Conservation (phyloP, 116 monocot species). For the Cymodocea nodosa region DNA sequence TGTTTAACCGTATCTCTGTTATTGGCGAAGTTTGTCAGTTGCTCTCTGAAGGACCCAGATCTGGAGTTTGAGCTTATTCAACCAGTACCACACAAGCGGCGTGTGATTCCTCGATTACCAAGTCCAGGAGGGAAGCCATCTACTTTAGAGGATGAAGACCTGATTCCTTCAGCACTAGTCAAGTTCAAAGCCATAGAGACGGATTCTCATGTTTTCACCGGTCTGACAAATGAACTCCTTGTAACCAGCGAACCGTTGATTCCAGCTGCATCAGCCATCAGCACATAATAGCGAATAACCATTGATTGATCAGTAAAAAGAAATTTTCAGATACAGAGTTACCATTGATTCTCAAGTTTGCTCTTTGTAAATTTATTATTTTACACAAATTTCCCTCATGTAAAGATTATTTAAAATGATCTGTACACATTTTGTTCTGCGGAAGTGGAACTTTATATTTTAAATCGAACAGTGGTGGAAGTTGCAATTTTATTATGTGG, state of each 20-base stretch:
- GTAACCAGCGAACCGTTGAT: conserved; percentile 54
- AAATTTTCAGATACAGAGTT: too few relatives aligned
- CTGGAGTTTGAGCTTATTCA: conserved; percentile 80
- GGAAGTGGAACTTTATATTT: too few relatives aligned
- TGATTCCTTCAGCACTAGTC: conserved; percentile 79
- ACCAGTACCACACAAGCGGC: conserved; percentile 31
- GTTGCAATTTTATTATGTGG: too few relatives aligned
- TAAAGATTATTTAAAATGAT: too few relatives aligned
- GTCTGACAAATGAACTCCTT: conserved; percentile 56
- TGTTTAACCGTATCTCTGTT: neutral
- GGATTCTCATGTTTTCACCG: conserved; percentile 59
- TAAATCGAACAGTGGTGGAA: too few relatives aligned
- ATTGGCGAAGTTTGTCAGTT: conserved; percentile 55
- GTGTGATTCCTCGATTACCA: conserved; percentile 34
- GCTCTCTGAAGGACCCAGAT: conserved; percentile 55
- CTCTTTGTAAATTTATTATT: too few relatives aligned
- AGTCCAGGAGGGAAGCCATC: conserved; percentile 26
- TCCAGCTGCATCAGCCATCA: neutral
- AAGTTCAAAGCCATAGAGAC: conserved; percentile 75
- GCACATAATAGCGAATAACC: neutral
- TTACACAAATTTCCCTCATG: too few relatives aligned
- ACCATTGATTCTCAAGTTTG: too few relatives aligned
- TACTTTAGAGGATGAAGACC: conserved; percentile 60
- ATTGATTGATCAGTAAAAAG: too few relatives aligned
- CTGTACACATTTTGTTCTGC: too few relatives aligned